These are phyloP conservation scores for Kluyveromyces lactis DNA, from an alignment of 805 yeast species.

Conservation along the genomic window DNA sequence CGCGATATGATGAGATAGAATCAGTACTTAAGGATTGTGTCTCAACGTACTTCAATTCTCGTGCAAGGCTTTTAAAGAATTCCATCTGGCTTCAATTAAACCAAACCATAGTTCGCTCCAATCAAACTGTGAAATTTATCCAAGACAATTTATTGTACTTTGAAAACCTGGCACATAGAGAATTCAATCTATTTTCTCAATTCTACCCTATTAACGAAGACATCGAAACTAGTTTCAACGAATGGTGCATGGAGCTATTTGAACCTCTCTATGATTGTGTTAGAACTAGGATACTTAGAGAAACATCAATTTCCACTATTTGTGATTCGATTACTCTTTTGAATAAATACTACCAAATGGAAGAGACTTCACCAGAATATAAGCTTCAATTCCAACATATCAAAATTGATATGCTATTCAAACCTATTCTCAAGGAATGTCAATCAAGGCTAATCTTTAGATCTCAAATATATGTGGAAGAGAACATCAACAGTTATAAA, in stretches of 20 bases:
- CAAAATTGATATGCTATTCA: constrained; percentile 53
- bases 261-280: constrained; percentile 73
- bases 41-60: constrained; percentile 49
- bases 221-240: constrained; percentile 31
- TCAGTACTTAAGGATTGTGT: constrained; percentile 47
- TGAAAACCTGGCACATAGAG: constrained; percentile 52
- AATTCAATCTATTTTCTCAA: constrained; percentile 46
- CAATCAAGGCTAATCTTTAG: constrained; percentile 77
- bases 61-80: constrained; percentile 42
- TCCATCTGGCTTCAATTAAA: constrained; percentile 34
- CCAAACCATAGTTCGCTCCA: constrained; percentile 15
- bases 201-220: constrained; percentile 40
- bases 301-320: constrained; percentile 53
- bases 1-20: constrained; percentile 46
- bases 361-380: constrained; percentile 35
- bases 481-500: constrained; percentile 54
- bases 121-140: constrained; percentile 41
- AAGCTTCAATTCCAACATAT: constrained; percentile 23
- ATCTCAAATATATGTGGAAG: constrained; percentile 65
- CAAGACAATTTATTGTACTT: constrained; percentile 56
- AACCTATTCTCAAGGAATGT: constrained; percentile 64
- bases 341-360: constrained; percentile 58
- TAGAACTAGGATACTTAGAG: constrained; percentile 61
- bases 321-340: constrained; percentile 71
- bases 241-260: constrained; percentile 54